Evolutionary conservation across 1,284 basidiomycete genomes (phyloP).

Genomic region (Fomitopsis pinicola): DNA sequence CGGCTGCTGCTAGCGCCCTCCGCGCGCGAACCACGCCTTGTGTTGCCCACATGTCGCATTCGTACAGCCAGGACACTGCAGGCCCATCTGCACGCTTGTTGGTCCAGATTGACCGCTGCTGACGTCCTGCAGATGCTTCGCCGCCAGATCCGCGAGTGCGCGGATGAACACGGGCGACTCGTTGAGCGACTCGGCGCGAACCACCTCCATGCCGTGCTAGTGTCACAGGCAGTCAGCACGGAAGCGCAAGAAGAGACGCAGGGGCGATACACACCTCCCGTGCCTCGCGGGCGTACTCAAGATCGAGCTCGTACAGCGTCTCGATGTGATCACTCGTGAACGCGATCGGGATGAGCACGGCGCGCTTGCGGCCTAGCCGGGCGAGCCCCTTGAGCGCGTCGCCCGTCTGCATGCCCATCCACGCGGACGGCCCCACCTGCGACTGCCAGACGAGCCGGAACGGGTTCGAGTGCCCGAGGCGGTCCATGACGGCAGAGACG

Average conservation of each 20-base stretch:
- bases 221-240: constrained; percentile 1
- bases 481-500: constrained; percentile 86
- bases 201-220: constrained; percentile 79
- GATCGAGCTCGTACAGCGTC: constrained; percentile 94
- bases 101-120: constrained; percentile 50
- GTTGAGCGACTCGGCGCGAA: constrained; percentile 94
- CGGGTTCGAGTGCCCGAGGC: constrained; percentile 74
- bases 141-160: constrained; percentile 91
- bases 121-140: constrained; percentile 75
- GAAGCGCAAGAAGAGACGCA: neutral
- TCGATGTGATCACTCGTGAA: constrained; percentile 99
- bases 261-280: constrained; percentile 55
- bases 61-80: constrained; percentile 92
- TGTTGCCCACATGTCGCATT: constrained; percentile 85
- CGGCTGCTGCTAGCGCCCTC: constrained; percentile 31
- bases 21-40: constrained; percentile 83
- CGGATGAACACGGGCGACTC: constrained; percentile 96
- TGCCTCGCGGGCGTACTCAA: constrained; percentile 92
- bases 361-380: constrained; percentile 81
- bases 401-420: constrained; percentile 97
- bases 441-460: constrained; percentile 98
- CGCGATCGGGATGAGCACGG: constrained; percentile 92
- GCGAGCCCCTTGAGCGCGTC: constrained; percentile 92
- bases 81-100: constrained; percentile 75
- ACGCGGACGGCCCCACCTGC: constrained; percentile 95